Conservation (phyloP, 2,329 filamentous ascomycete genomes). For the Fusarium sarcochroum region DNA sequence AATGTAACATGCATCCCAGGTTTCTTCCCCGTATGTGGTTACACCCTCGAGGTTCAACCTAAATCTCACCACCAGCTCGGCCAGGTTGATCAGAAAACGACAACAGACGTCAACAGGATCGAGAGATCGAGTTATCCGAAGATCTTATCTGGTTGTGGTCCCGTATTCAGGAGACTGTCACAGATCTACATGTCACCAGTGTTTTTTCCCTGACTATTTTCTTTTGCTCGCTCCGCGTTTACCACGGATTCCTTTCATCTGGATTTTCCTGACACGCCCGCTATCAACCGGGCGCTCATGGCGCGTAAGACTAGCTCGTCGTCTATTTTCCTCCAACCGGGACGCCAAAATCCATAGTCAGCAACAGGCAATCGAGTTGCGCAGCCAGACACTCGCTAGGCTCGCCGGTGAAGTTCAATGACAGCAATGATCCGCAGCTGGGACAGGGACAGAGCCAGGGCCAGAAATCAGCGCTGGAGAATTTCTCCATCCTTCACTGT, state of each 20-base stretch:
- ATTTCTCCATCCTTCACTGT: conserved; percentile 12
- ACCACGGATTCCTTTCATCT: conserved; percentile 1
- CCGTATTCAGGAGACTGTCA: conserved; percentile 24
- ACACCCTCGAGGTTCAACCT: conserved; percentile 6
- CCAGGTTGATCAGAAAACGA: background rate
- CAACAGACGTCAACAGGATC: conserved; percentile 13
- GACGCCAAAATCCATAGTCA: conserved; percentile 17
- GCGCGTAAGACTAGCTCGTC: conserved; percentile 19
- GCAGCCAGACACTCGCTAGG: conserved; percentile 17
- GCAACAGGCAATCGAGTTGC: conserved; percentile 23
- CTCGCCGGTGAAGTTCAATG: conserved; percentile 5
- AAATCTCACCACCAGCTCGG: conserved; percentile 1
- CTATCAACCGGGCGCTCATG: conserved; percentile 20
- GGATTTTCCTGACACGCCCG: conserved; percentile 12
- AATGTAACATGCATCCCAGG: conserved; percentile 16
- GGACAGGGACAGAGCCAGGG: conserved; percentile 15
- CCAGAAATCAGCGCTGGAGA: background rate
- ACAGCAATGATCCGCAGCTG: conserved; percentile 30
- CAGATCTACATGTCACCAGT: conserved; percentile 28
- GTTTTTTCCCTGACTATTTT: conserved; percentile 3
- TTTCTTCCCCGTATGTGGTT: conserved; percentile 15
- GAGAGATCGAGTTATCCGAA: conserved; percentile 21
- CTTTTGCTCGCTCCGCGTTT: conserved; percentile 10
- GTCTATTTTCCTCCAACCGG: conserved; percentile 3
- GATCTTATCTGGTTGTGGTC: conserved; percentile 31